Base-by-base conservation (phyloP, 805 yeast species). In the Suhomyces prunicola region DNA sequence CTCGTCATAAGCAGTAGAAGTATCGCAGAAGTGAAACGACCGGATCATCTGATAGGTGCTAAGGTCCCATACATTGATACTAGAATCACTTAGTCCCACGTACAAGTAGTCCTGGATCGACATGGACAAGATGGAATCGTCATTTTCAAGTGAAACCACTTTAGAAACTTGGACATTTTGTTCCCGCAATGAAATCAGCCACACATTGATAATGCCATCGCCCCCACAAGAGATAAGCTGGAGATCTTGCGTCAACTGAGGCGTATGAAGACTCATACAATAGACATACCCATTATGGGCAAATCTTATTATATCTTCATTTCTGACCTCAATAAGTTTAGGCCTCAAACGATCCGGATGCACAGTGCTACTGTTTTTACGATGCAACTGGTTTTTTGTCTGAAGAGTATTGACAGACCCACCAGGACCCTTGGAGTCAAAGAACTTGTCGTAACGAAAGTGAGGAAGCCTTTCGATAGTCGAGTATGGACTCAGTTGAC, bases 221-320 rank as follows among this genome's bases (percentile, higher is more conserved):
- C 98, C 98, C 48, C 97, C 96, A 26, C 96, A 93, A 27, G 72
- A 65, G 2, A 70, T 62, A 48, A 75, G 61, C 17, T 39, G 40
- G 9, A 27, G 8, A 6, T 35, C 35, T 13, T 22, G 19, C 10
- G 53, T 52, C 42, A 67, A 61, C 15, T 66, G 67, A 13, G 49
- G 49, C n/a, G 31, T 35, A 45, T 63, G 55, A 15, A 76, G 55
- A 22, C 74, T 72, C 81, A 89, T 82, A 42, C 91, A 79, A 67
- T 92, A 91, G 10, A 93, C 85, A 60, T 88, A 93, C 13, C 98
- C 97, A 63, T 89, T 84, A 66, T 93, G 99, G 2, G 99, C 97
- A 69, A 89, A 93, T 5, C 84, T 74, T 5, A 88, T 76, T 44
- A 84, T 80, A 63, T 91, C 86, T 19, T 76, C 70, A 4, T 84